Conservation (phyloP, 2,329 filamentous ascomycete genomes). For the Phyllosticta citriasiana region DNA sequence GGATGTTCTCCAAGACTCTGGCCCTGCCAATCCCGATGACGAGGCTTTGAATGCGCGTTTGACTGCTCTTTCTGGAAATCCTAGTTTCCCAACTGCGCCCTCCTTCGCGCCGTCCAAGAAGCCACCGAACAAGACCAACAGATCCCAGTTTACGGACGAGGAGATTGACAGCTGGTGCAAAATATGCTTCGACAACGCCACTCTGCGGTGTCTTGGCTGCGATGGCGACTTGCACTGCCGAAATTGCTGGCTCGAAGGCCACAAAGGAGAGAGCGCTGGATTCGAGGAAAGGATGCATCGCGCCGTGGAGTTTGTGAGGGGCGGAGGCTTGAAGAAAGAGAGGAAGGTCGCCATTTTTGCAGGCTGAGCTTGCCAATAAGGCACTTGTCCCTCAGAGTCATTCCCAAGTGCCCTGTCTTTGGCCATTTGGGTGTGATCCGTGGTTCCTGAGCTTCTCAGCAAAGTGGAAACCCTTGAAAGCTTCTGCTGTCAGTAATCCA, state of each 20-base stretch:
- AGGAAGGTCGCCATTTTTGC: slow-evolving; percentile 2
- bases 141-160: slow-evolving; percentile 47
- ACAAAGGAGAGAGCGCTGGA: slow-evolving; percentile 57
- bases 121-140: slow-evolving; percentile 15
- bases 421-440: not conserved
- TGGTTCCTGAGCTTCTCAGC: not conserved
- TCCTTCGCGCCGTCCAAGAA: slow-evolving; percentile 32
- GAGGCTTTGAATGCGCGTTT: slow-evolving; percentile 37
- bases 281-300: slow-evolving; percentile 62
- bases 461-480: not conserved
- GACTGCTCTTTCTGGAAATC: slow-evolving; percentile 28
- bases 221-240: slow-evolving; percentile 63
- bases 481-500: not conserved
- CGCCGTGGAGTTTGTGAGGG: slow-evolving; percentile 47
- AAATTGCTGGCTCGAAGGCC: slow-evolving; percentile 73
- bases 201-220: slow-evolving; percentile 62
- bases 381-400: not conserved
- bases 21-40: slow-evolving; percentile 27
- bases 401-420: not conserved
- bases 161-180: slow-evolving; percentile 71
- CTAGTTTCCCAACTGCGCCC: slow-evolving; percentile 37
- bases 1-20: slow-evolving; percentile 17
- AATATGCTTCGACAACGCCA: slow-evolving; percentile 72
- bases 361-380: not conserved
- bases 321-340: slow-evolving; percentile 7